Base-by-base conservation (phyloP, 129 eudicot species). In the Ambrosia artemisiifolia region DNA sequence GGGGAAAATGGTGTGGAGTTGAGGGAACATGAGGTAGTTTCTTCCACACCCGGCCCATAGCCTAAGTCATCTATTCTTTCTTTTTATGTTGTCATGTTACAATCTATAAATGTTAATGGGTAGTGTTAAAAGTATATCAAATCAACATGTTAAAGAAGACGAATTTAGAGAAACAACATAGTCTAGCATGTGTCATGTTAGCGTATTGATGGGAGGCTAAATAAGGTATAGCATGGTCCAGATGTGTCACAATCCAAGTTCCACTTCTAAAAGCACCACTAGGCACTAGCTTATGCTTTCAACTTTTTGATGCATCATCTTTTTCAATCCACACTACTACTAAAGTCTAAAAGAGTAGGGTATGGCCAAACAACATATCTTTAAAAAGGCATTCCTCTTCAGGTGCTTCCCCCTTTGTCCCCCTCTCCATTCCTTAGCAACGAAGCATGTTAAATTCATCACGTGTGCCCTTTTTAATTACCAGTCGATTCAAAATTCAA, bases 241-340 rank as follows among this genome's bases (percentile, higher is more conserved):
- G 48, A 77, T 12, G 76, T 33, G 75, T 70, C 66, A 69, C 71
- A 62, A 62, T 77, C 76, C 76, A 67, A 57, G 57, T 73, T 40
- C 75, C 83, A 67, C 83, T 72, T 79, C 75, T 73, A 65, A 79
- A 79, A 81, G 81, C 74, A 84, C 77, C 83, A 84, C 78, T 74
- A 64, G 42, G 74, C 85, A 84, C 78, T 74, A 64, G 42, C 40
- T 73, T 54, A 49, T 63, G 81, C 78, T 75, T 76, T 13, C 70
- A 50, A 42, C 80, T 80, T 80, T 74, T 59, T 36, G 17, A 42
- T 80, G 80, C 74, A 36, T 50, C 67, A 51, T 75, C 73, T 69
- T 49, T 69, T 77, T 77, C 76, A 70, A 70, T 80, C 72, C 80
- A 51, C 84, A 74, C 80, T 38, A 73, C 50, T 69, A 76, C 62